These are phyloP conservation scores for Penicillium coffeae DNA, from an alignment of 495 filamentous ascomycete species.

Conservation along the genomic window DNA sequence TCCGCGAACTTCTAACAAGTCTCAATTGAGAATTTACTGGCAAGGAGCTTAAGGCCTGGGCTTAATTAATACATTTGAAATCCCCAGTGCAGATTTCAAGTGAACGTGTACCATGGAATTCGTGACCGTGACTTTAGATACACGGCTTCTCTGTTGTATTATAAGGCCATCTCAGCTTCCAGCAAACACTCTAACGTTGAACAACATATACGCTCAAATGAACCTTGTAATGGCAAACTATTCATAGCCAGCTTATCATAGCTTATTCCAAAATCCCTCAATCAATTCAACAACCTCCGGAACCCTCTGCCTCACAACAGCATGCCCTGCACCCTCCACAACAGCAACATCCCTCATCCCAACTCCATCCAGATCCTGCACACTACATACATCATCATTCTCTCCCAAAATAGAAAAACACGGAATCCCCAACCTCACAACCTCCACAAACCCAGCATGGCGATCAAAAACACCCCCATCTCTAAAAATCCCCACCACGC, in stretches of 20 bases:
- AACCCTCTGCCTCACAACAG: slow-evolving; percentile 32
- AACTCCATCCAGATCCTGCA: slow-evolving; percentile 28
- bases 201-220: too few species aligned
- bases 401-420: slow-evolving; percentile 37
- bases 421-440: slow-evolving; percentile 21
- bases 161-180: too few species aligned
- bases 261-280: slow-evolving; percentile 28
- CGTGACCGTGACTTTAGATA: too few species aligned
- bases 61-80: too few species aligned
- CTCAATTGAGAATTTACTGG: too few species aligned
- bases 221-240: neutral
- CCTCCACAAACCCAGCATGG: slow-evolving; percentile 32
- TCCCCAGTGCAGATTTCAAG: too few species aligned
- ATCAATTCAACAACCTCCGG: slow-evolving; percentile 29
- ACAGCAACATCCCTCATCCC: slow-evolving; percentile 35
- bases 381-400: slow-evolving; percentile 34
- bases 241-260: too few species aligned
- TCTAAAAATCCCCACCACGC: slow-evolving; percentile 39
- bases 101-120: too few species aligned
- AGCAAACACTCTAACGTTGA: too few species aligned
- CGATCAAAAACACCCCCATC: slow-evolving; percentile 39
- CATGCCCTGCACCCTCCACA: slow-evolving; percentile 35
- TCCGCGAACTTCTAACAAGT: too few species aligned
- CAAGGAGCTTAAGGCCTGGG: too few species aligned
- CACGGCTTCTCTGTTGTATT: too few species aligned